Conservation (phyloP, 2,329 filamentous ascomycete species). For the Alternaria sp. region DNA sequence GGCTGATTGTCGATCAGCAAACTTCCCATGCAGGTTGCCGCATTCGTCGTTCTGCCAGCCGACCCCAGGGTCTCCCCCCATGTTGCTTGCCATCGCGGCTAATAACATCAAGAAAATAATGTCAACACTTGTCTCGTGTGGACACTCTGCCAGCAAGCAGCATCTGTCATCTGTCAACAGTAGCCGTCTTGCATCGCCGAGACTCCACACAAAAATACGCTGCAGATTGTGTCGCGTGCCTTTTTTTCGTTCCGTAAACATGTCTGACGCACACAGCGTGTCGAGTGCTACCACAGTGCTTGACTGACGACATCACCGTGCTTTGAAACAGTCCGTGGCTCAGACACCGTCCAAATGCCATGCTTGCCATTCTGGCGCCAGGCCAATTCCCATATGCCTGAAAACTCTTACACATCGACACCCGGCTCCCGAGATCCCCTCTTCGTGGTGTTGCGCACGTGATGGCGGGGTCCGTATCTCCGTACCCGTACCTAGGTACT, state of each 20-base stretch:
- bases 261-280: constrained; percentile 28
- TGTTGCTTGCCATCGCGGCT: constrained; percentile 1
- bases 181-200: not conserved
- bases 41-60: constrained; percentile 8
- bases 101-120: not conserved
- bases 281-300: constrained; percentile 11
- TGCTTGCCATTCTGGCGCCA: not conserved
- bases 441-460: not conserved
- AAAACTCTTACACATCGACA: not conserved
- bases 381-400: not conserved
- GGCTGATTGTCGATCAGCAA: constrained; percentile 9
- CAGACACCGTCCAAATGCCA: not conserved
- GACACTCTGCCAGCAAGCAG: not conserved
- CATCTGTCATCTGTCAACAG: constrained; percentile 1
- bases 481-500: not conserved
- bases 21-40: constrained; percentile 16
- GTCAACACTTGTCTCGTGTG: not conserved
- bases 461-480: constrained; percentile 1
- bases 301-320: constrained; percentile 9
- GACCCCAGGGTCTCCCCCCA: constrained; percentile 1
- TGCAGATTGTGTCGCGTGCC: constrained; percentile 15
- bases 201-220: not conserved
- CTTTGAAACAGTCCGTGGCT: constrained; percentile 18
- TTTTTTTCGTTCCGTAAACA: constrained; percentile 22
- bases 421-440: not conserved